Conservation (phyloP, 441 rosid genomes). For the Theobroma grandiflorum region DNA sequence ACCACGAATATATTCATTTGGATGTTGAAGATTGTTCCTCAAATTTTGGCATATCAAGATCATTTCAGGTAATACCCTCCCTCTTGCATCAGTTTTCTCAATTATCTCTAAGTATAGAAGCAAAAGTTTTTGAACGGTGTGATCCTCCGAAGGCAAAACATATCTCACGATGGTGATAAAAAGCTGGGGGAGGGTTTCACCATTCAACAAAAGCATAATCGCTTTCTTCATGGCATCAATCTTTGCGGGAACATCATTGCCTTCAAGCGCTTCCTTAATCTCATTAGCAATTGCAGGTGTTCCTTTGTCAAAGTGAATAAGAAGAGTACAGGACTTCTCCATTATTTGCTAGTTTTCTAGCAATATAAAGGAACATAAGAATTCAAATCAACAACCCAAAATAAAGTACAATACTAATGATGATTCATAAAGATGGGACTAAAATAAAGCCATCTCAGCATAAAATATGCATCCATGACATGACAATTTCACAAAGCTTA, state of each 20-base stretch:
- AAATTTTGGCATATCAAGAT: conserved; percentile 81
- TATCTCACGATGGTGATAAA: conserved; percentile 85
- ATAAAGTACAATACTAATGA: background rate
- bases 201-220: conserved; percentile 75
- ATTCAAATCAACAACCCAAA: conserved; percentile 19
- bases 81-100: conserved; percentile 71
- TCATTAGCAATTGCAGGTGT: conserved; percentile 78
- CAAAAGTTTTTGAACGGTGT: conserved; percentile 74
- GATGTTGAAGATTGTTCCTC: conserved; percentile 88
- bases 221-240: conserved; percentile 84
- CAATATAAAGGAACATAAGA: conserved; percentile 25
- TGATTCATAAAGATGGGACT: background rate
- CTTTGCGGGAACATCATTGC: conserved; percentile 63
- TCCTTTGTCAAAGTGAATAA: conserved; percentile 78
- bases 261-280: conserved; percentile 88
- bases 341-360: conserved; percentile 46
- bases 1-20: conserved; percentile 88
- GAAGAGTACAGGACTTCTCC: conserved; percentile 79
- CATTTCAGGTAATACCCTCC: conserved; percentile 79
- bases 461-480: background rate
- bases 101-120: conserved; percentile 79
- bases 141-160: conserved; percentile 84
- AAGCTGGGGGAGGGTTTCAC: conserved; percentile 84
- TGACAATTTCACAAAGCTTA: background rate
- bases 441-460: background rate